These are phyloP conservation scores for Entrophospora sp. DNA, from an alignment of 192 early-diverging fungal species.

Conservation along the genomic window DNA sequence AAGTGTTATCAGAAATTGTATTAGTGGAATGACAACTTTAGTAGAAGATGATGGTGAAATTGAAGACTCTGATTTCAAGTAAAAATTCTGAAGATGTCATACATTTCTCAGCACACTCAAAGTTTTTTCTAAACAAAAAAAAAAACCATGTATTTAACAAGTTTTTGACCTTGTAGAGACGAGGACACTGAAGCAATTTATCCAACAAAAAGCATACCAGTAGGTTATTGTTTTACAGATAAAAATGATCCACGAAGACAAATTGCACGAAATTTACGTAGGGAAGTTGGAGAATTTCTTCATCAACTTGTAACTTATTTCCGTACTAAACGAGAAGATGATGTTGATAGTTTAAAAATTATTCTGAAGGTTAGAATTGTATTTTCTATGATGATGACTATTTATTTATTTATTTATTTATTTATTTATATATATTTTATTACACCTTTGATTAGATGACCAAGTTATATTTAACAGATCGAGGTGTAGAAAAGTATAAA, in stretches of 20 bases:
- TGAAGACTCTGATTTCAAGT: constrained; percentile 26
- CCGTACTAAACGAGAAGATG: constrained; percentile 51
- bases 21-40: constrained; percentile 44
- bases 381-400: not conserved
- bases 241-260: constrained; percentile 37
- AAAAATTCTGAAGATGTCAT: constrained; percentile 21
- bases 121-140: not conserved
- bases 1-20: constrained; percentile 39
- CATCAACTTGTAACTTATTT: constrained; percentile 45
- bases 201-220: constrained; percentile 35
- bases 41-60: constrained; percentile 46
- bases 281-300: constrained; percentile 41
- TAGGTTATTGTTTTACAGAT: constrained; percentile 65
- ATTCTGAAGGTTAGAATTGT: constrained; percentile 52
- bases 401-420: not conserved
- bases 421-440: not conserved
- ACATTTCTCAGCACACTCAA: not conserved
- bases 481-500: constrained; percentile 41
- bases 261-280: constrained; percentile 42
- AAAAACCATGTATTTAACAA: too few relatives aligned
- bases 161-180: constrained; percentile 22
- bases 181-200: constrained; percentile 31
- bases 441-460: constrained; percentile 21
- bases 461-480: constrained; percentile 41
- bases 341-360: constrained; percentile 66